A percentile compares a stretch with the other conserved stretches of the same genome.
Evolutionary conservation across 1,139 yeast genomes (phyloP).

Genomic region (Geotrichum reessii): DNA sequence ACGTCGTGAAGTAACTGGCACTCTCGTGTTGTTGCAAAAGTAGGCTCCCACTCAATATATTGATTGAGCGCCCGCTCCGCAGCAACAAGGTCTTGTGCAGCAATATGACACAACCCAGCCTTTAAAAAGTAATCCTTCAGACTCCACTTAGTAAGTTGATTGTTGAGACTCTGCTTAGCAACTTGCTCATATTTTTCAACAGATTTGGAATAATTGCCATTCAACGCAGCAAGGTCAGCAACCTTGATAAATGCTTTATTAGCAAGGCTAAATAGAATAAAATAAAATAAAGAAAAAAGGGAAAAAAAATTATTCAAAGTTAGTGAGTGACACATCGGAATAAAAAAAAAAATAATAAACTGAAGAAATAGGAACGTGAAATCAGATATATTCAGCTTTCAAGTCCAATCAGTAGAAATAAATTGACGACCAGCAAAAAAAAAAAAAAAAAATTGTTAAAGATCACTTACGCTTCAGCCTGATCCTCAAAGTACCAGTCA

Average conservation of each 20-base stretch:
- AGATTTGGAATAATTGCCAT: constrained; percentile 67
- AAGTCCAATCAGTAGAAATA: neutral
- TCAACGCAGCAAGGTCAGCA: constrained; percentile 81
- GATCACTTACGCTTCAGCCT: constrained; percentile 63
- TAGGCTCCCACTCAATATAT: constrained; percentile 66
- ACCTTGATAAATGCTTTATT: constrained; percentile 84
- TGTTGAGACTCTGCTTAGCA: constrained; percentile 69
- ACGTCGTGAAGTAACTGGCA: constrained; percentile 56
- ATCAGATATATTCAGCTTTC: neutral
- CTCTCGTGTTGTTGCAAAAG: constrained; percentile 76
- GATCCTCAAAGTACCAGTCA: constrained; percentile 91
- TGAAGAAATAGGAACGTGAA: neutral
- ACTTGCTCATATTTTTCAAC: constrained; percentile 69
- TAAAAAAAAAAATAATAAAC: neutral
- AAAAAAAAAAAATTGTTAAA: neutral
- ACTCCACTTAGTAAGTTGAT: constrained; percentile 80
- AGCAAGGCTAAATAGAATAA: constrained; percentile 41
- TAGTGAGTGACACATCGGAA: neutral
- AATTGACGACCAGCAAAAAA: neutral
- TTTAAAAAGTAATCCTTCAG: constrained; percentile 87
- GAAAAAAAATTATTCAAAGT: neutral
- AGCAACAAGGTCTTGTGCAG: constrained; percentile 75
- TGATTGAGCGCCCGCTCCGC: constrained; percentile 67
- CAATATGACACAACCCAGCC: constrained; percentile 74
- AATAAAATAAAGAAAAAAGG: neutral